Percentiles rank a stretch among this genome's conserved stretches.
phyloP scores from a whole-genome alignment of 768 basidiomycete genomes.

The Termitomyces sp. region DNA sequence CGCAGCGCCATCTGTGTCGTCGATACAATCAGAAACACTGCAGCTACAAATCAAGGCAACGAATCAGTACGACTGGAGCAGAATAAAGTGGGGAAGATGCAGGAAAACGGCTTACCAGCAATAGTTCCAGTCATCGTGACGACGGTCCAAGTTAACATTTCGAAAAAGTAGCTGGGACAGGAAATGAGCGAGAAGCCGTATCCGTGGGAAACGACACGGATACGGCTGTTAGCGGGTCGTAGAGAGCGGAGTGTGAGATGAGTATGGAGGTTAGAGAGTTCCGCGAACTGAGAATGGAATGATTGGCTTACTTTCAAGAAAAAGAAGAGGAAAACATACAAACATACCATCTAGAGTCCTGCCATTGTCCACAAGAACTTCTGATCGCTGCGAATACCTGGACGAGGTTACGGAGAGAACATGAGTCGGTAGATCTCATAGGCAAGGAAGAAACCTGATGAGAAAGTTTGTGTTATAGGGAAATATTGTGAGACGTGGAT shows the following conservation, averaged over 20 bases:
- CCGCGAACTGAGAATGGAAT: constrained; percentile 57
- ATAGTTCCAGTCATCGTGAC: constrained; percentile 79
- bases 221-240: constrained; percentile 74
- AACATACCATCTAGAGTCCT: constrained; percentile 70
- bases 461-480: neutral
- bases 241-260: constrained; percentile 83
- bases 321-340: neutral
- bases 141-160: constrained; percentile 70
- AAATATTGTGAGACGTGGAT: neutral
- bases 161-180: constrained; percentile 94
- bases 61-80: neutral
- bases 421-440: constrained; percentile 78
- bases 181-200: constrained; percentile 88
- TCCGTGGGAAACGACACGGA: constrained; percentile 82
- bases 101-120: constrained; percentile 48
- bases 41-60: constrained; percentile 34
- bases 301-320: neutral
- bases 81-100: neutral
- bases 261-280: constrained; percentile 80
- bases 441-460: constrained; percentile 68
- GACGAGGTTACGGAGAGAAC: constrained; percentile 65
- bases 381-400: constrained; percentile 58
- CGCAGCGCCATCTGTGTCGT: constrained; percentile 73
- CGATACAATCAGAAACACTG: constrained; percentile 60
- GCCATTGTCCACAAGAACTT: constrained; percentile 64